phyloP scores from a whole-genome alignment of 306 rosid species.

The Sesbania bispinosa region DNA sequence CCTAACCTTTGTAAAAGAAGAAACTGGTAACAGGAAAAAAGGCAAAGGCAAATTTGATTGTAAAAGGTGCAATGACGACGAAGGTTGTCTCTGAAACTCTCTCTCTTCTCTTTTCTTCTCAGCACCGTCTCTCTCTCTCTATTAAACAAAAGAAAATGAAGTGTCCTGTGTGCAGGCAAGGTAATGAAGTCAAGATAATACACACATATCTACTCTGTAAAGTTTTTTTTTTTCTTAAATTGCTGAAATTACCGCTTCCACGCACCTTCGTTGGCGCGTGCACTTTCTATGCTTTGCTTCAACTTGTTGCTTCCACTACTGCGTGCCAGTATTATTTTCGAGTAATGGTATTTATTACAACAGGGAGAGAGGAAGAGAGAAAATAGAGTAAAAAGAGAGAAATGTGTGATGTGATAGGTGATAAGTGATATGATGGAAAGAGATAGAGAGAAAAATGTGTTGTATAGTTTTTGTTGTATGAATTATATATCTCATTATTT shows the following conservation, averaged over 20 bases:
- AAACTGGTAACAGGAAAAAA: too few relatives aligned
- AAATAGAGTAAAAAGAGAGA: too few relatives aligned
- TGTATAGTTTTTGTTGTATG: too few relatives aligned
- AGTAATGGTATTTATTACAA: too few relatives aligned
- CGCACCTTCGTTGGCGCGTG: constrained; percentile 24
- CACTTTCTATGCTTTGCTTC: background rate
- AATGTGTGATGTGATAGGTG: too few relatives aligned
- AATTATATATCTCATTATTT: too few relatives aligned
- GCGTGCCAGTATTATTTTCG: too few relatives aligned
- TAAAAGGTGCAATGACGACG: constrained; percentile 30
- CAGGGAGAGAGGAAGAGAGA: too few relatives aligned
- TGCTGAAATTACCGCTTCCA: background rate
- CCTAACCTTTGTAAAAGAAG: too few relatives aligned
- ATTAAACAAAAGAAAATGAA: background rate
- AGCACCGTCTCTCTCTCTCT: constrained; percentile 3
- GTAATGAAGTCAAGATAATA: constrained; percentile 38
- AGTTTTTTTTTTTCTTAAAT: background rate
- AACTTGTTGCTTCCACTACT: background rate
- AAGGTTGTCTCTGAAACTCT: constrained; percentile 25
- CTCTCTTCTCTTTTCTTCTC: constrained; percentile 7
- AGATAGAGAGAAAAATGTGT: too few relatives aligned
- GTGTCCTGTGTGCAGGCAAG: background rate
- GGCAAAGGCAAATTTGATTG: constrained; percentile 24
- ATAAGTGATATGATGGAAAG: too few relatives aligned
- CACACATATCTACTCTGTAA: constrained; percentile 20